Evolutionary conservation across 108 stramenopile species (phyloP).

Genomic region (Nannochloropsis salina): DNA sequence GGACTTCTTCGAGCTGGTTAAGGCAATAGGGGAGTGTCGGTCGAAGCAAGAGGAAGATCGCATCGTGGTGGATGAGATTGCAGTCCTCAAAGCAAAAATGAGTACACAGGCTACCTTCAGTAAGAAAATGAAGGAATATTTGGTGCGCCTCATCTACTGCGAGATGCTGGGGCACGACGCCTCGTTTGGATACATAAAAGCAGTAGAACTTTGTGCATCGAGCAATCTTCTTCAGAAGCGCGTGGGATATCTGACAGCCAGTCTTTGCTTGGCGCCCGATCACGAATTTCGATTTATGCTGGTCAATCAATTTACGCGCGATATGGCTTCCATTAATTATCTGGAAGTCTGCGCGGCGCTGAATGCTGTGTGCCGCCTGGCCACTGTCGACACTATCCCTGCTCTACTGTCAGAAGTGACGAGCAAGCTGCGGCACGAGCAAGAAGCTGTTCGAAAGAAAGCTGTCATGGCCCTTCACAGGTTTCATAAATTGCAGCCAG

Average conservation of each 20-base stretch:
- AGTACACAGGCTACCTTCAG: background rate
- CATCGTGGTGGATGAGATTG: constrained; percentile 83
- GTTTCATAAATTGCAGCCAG: constrained; percentile 78
- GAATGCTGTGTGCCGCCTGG: constrained; percentile 66
- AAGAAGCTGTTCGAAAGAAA: constrained; percentile 52
- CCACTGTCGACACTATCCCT: constrained; percentile 83
- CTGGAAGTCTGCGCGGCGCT: constrained; percentile 82
- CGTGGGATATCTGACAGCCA: constrained; percentile 84
- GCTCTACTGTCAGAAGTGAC: constrained; percentile 41
- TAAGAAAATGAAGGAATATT: constrained; percentile 89
- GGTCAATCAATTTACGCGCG: constrained; percentile 96
- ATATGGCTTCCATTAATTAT: constrained; percentile 73
- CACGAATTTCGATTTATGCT: constrained; percentile 99
- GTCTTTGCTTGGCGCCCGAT: constrained; percentile 80
- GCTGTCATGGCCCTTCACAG: constrained; percentile 84
- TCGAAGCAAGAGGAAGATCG: constrained; percentile 99
- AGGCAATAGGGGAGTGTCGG: constrained; percentile 97
- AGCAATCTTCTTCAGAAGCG: constrained; percentile 80
- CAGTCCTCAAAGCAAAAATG: constrained; percentile 74
- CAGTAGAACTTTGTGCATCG: constrained; percentile 89
- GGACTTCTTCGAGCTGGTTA: constrained; percentile 99
- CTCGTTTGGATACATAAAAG: constrained; percentile 86
- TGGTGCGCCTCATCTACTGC: constrained; percentile 92
- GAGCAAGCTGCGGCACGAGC: constrained; percentile 51
- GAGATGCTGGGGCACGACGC: constrained; percentile 99